phyloP scores from a whole-genome alignment of 306 rosid genomes.

The Sechiopsis laciniata region DNA sequence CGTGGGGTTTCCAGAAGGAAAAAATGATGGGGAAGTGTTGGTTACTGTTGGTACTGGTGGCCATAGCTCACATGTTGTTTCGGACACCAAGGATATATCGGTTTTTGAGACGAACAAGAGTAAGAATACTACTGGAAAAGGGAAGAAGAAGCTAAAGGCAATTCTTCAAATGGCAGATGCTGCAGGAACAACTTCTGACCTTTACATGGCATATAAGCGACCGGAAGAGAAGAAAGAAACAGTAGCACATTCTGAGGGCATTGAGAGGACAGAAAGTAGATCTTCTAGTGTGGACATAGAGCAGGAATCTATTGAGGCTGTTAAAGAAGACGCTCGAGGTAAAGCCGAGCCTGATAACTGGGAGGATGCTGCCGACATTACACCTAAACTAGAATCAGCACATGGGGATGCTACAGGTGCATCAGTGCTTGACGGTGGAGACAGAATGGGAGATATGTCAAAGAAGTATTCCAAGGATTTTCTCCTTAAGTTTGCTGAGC shows the following conservation, averaged over 20 bases:
- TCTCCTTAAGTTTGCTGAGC: conserved; percentile 62
- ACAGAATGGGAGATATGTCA: conserved; percentile 39
- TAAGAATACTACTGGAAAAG: conserved; percentile 35
- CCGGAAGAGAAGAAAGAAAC: conserved; percentile 80
- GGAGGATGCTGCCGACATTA: conserved; percentile 91
- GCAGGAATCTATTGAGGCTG: conserved; percentile 37
- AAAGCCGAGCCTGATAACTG: conserved; percentile 84
- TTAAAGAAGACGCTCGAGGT: conserved; percentile 34
- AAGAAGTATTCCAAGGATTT: conserved; percentile 86
- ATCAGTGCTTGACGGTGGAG: conserved; percentile 25
- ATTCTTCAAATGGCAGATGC: conserved; percentile 85
- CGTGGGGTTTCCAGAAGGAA: conserved; percentile 33
- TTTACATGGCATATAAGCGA: conserved; percentile 88
- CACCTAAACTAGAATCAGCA: conserved; percentile 53
- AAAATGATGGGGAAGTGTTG: conserved; percentile 35
- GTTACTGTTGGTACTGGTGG: conserved; percentile 37
- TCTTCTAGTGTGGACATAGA: conserved; percentile 28
- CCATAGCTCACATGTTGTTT: conserved; percentile 27
- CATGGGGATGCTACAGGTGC: conserved; percentile 28
- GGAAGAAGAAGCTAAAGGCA: conserved; percentile 55
- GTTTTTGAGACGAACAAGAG: conserved; percentile 43
- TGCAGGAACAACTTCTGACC: conserved; percentile 80
- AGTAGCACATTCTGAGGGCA: conserved; percentile 32
- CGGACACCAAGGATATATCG: conserved; percentile 48
- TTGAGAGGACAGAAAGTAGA: conserved; percentile 44